Evolutionary conservation across 306 rosid genomes (phyloP).

Genomic region (Pyrus pyrifolia): DNA sequence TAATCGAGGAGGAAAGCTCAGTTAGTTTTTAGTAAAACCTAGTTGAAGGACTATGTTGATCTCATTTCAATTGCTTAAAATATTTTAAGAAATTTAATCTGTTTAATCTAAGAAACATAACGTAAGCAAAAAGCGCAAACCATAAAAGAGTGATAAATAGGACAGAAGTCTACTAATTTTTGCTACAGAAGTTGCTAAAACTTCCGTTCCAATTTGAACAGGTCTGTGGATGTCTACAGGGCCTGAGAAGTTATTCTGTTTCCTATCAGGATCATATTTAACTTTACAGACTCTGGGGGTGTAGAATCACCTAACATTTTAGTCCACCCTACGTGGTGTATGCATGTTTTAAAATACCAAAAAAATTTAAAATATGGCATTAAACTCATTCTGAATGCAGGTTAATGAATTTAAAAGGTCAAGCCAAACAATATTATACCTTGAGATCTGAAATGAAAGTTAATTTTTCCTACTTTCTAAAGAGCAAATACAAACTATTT

Average conservation of each 20-base stretch:
- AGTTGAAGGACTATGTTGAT: not conserved
- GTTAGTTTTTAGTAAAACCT: not conserved
- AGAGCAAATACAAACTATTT: not conserved
- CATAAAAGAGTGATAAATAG: not conserved
- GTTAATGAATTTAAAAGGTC: not conserved
- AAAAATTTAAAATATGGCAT: not conserved
- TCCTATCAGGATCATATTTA: not conserved
- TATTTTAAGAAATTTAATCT: not conserved
- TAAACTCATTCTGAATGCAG: not conserved
- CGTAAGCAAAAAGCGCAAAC: not conserved
- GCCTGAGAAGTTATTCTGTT: not conserved
- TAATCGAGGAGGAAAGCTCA: conserved; percentile 12
- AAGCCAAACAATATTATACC: not conserved
- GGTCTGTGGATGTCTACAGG: not conserved
- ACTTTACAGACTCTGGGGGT: not conserved
- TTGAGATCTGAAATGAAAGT: not conserved
- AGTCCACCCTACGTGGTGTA: not conserved
- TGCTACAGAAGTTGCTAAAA: not conserved
- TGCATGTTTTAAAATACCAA: not conserved
- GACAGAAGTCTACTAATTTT: not conserved
- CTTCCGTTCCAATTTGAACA: not conserved
- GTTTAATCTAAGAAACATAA: not conserved
- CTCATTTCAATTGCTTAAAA: not conserved
- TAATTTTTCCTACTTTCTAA: not conserved
- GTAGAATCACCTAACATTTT: not conserved